phyloP scores from a whole-genome alignment of 345 rosid genomes.

The Pugionium dolabratum region DNA sequence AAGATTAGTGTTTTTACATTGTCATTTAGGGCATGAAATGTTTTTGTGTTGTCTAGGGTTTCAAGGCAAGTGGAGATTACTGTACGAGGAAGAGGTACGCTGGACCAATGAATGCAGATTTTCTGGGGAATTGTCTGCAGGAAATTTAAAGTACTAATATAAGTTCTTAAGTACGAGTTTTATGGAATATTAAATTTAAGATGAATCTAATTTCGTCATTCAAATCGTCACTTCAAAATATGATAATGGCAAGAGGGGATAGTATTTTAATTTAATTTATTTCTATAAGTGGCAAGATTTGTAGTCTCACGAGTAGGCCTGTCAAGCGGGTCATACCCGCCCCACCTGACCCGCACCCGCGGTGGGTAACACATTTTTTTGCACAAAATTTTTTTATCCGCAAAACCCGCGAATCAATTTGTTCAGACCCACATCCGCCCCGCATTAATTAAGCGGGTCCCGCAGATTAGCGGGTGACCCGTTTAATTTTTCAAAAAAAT shows the following conservation, averaged over 20 bases:
- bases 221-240: constrained; percentile 39
- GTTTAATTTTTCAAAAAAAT: no score
- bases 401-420: no score
- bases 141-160: constrained; percentile 18
- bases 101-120: constrained; percentile 36
- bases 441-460: no score
- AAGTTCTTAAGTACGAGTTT: constrained; percentile 26
- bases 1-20: neutral
- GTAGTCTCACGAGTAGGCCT: neutral
- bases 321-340: no score
- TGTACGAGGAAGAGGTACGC: constrained; percentile 47
- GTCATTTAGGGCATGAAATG: neutral
- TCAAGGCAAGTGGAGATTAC: constrained; percentile 43
- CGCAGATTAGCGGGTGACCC: no score
- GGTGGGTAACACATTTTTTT: no score
- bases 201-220: constrained; percentile 44
- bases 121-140: constrained; percentile 28
- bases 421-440: no score
- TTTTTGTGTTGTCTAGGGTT: constrained; percentile 33
- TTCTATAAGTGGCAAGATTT: constrained; percentile 46
- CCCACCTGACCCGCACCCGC: no score
- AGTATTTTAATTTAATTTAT: constrained; percentile 22
- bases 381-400: no score
- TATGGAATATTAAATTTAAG: constrained; percentile 20
- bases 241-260: constrained; percentile 42